These are phyloP conservation scores for Trichoderma pleuroti DNA, from an alignment of 2,329 filamentous ascomycete genomes.

Conservation along the genomic window DNA sequence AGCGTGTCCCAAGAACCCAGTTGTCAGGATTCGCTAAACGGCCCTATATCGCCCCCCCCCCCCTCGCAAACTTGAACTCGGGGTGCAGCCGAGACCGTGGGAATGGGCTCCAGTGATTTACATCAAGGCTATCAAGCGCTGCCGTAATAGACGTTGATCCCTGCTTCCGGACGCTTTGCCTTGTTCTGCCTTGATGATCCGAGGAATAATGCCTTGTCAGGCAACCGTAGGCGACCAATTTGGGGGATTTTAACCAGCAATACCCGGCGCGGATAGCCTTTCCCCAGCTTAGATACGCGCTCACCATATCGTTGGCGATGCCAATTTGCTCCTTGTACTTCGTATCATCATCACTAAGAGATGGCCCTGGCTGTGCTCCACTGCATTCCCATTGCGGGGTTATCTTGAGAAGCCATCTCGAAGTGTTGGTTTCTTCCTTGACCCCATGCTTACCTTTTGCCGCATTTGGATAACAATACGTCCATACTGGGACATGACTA, in stretches of 20 bases:
- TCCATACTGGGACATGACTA: not conserved
- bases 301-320: not conserved
- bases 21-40: conserved; percentile 2
- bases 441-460: not conserved
- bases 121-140: not conserved
- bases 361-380: not conserved
- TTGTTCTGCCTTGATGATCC: not conserved
- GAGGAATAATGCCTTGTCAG: not conserved
- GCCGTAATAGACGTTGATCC: not conserved
- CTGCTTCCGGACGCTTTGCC: not conserved
- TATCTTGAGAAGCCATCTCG: not conserved
- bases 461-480: not conserved
- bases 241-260: not conserved
- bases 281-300: not conserved
- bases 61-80: not conserved
- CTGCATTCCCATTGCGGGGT: not conserved
- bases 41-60: not conserved
- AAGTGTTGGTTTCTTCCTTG: not conserved
- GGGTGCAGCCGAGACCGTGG: not conserved
- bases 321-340: not conserved
- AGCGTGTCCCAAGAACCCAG: not conserved
- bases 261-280: not conserved
- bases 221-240: not conserved
- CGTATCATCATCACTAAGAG: not conserved
- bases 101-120: conserved; percentile 3